Conservation (phyloP, 345 rosid species). For the Acer campestre region DNA sequence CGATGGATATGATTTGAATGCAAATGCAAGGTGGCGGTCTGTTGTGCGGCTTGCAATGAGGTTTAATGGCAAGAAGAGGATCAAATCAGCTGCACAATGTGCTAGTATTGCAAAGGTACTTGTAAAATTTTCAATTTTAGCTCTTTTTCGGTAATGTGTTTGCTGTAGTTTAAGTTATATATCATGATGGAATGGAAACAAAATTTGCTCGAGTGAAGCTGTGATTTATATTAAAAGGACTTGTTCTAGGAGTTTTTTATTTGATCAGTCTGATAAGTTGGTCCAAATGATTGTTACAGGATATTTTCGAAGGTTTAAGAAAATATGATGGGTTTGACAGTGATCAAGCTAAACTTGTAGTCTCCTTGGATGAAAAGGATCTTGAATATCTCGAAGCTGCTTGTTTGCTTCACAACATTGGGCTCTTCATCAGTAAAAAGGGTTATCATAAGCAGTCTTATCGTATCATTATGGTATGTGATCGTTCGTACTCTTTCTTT, state of each 20-base stretch:
- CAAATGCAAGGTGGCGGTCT: slow-evolving; percentile 61
- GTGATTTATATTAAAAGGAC: neutral
- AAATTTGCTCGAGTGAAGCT: neutral
- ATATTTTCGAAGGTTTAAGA: slow-evolving; percentile 58
- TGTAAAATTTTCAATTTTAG: neutral
- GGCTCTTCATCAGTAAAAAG: slow-evolving; percentile 56
- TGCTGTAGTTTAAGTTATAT: neutral
- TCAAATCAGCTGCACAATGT: slow-evolving; percentile 55
- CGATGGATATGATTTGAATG: slow-evolving; percentile 48
- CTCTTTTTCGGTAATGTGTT: neutral
- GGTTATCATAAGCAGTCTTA: slow-evolving; percentile 79
- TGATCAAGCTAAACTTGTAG: slow-evolving; percentile 26
- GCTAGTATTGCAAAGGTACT: slow-evolving; percentile 62
- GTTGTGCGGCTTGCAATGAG: slow-evolving; percentile 53
- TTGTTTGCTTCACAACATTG: slow-evolving; percentile 71
- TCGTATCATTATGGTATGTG: slow-evolving; percentile 56
- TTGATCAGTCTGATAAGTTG: neutral
- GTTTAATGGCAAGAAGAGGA: slow-evolving; percentile 49
- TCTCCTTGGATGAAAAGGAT: slow-evolving; percentile 48
- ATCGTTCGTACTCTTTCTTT: neutral
- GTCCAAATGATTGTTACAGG: slow-evolving; percentile 38
- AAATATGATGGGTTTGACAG: slow-evolving; percentile 37
- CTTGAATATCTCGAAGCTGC: slow-evolving; percentile 78
- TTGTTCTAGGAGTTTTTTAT: neutral
- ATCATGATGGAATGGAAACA: neutral